These are phyloP conservation scores for Kernera saxatilis DNA, from an alignment of 345 rosid genomes.

Conservation along the genomic window DNA sequence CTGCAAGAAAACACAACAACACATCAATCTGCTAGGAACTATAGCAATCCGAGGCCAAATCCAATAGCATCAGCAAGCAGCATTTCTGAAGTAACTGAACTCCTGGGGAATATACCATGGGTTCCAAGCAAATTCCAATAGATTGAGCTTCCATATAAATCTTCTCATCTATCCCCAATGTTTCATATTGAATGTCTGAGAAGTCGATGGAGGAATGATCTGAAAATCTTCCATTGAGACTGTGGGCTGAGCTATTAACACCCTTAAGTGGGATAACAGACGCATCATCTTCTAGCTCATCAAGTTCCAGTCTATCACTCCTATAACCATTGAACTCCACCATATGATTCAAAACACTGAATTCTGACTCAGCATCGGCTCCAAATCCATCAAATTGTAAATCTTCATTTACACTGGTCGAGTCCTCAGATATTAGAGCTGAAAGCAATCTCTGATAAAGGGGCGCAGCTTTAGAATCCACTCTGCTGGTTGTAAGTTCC, in stretches of 20 bases:
- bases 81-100: conserved; percentile 1
- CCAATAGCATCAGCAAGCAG: conserved; percentile 3
- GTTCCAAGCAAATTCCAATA: conserved; percentile 75
- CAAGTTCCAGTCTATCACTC: conserved; percentile 43
- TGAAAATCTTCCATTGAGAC: conserved; percentile 40
- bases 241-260: conserved; percentile 36
- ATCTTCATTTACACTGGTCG: conserved; percentile 40
- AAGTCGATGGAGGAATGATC: conserved; percentile 39
- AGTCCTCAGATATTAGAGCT: conserved; percentile 80
- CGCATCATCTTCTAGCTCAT: conserved; percentile 47
- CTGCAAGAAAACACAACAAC: conserved; percentile 34
- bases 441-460: conserved; percentile 80
- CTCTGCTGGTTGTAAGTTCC: conserved; percentile 26
- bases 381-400: conserved; percentile 46
- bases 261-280: conserved; percentile 34
- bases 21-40: not conserved
- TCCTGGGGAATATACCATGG: conserved; percentile 48
- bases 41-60: not conserved
- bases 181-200: conserved; percentile 58
- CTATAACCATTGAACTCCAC: conserved; percentile 53
- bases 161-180: conserved; percentile 57
- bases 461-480: conserved; percentile 43
- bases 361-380: conserved; percentile 55
- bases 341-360: conserved; percentile 46
- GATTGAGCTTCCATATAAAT: conserved; percentile 74